Percentiles rank a stretch among this genome's conserved stretches.
phyloP scores from a whole-genome alignment of 2,329 filamentous ascomycete species.

The Byssothecium circinans region DNA sequence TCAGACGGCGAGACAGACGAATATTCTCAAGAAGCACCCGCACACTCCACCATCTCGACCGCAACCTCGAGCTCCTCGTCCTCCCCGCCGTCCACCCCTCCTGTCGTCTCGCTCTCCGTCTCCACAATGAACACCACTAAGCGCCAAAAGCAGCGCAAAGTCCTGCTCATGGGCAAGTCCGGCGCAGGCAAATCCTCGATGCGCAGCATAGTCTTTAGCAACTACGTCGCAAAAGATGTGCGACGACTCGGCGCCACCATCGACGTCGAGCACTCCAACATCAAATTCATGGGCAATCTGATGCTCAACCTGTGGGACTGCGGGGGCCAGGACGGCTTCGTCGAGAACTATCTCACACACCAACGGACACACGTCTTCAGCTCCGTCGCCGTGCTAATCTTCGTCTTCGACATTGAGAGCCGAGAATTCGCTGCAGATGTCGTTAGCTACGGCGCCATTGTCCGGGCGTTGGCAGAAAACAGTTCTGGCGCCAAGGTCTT shows the following conservation, averaged over 20 bases:
- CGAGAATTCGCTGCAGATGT: constrained; percentile 92
- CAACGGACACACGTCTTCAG: constrained; percentile 96
- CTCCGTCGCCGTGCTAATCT: constrained; percentile 95
- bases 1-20: too few relatives aligned
- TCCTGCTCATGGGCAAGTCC: constrained; percentile 77
- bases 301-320: constrained; percentile 99
- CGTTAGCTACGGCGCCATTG: constrained; percentile 87
- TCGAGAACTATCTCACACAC: constrained; percentile 95
- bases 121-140: constrained; percentile 44
- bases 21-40: too few relatives aligned
- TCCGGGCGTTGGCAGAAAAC: constrained; percentile 84
- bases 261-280: constrained; percentile 96
- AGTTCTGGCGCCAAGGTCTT: constrained; percentile 83
- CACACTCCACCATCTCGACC: too few relatives aligned
- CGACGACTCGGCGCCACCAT: constrained; percentile 91
- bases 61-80: too few relatives aligned
- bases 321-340: constrained; percentile 96
- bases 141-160: constrained; percentile 57
- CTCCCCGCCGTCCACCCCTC: neutral
- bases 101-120: neutral
- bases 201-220: constrained; percentile 98
- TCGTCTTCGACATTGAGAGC: constrained; percentile 98
- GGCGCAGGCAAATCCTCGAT: constrained; percentile 98
- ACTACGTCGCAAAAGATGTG: constrained; percentile 96
- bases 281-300: constrained; percentile 97